Base-by-base conservation (phyloP, 371 early-diverging fungal genomes). In the Mortierella sp. region DNA sequence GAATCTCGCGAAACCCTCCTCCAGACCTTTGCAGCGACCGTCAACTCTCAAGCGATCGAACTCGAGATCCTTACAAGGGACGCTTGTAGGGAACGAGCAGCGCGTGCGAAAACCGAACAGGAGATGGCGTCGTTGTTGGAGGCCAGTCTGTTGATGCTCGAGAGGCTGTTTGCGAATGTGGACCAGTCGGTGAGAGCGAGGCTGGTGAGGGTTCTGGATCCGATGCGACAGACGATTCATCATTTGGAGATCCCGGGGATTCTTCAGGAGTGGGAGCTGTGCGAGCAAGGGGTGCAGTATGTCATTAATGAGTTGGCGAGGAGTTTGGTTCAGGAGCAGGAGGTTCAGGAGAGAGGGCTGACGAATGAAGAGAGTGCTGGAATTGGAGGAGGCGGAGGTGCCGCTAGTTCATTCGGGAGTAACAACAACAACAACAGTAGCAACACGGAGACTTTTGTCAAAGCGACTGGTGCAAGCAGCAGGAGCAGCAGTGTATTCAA, bases 101-200 rank as follows among this genome's bases (percentile, higher is more conserved):
- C 79, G 0, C 79, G 82, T 9, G 86, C 86, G 5, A 55, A 76
- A 48, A 64, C 64, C 0, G 86, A 86, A 13, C 82, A 86, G 59
- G 86, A 86, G 64, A 73, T 86, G 70, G 76, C 82, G 0, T 50
- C 71, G 0, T 28, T 86, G 46, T n/a, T 82, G 16, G 86, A 86
- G 21, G 86, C 86, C n/a, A 74, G 74, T 51, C 61, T 86, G 11
- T 46, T 74, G 59, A 81, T 81, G 82, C 55, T 86, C 8, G 86
- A 86, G 37, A 74, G 86, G 5, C 76, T 64, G 43, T 79, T 78
- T 19, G 43, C 53, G 4, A 76, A 76, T 28, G 54, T 86, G 37
- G 71, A 79, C 6, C 72, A 73, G 34, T 46, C 72, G 2, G 67
- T 40, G 24, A 37, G 51, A 21, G 34, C 54, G 1, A 71, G 70